Base-by-base conservation (phyloP, 2,329 filamentous ascomycete genomes). In the Westerdykella sp. region DNA sequence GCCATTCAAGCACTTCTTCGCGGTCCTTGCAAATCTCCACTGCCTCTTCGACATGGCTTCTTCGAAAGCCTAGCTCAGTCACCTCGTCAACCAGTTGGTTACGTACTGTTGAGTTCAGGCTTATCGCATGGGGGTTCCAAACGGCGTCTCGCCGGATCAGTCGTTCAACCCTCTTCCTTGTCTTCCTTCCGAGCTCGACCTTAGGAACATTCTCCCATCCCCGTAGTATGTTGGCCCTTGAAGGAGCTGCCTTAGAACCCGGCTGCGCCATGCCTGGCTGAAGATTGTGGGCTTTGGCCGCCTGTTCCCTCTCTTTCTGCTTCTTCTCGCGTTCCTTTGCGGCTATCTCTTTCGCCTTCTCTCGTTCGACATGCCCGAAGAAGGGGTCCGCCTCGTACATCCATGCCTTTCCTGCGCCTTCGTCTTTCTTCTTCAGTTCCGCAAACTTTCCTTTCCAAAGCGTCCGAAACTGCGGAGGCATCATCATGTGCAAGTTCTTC, bases 321-420 rank as follows among this genome's bases (percentile, higher is more conserved):
- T 60, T 69, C 48, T 93, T 86, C 49, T 79, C 81, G 44, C 82
- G 77, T 69, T 87, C 88, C 75, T 93, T 95, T 58, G 89, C 85
- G 37, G 83, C 79, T 2, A 80, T 74, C 2, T 78, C 81, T 50
- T 85, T 86, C 7, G 85, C 83, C 56, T 89, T 85, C 54, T 95
- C 85, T 41, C 86, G 77, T 66, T 94, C 87, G 53, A 83, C 78
- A 50, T 85, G 76, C 1, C 87, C 83, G 46, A 83, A 78, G 70
- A 98, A 98, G 0, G 93, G 93, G 59, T 98, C 93, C 10, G 89
- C 88, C 55, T 95, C 90, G 65, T 97, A 98, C 79, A 95, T 83
- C 85, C 90, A 96, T 0, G 73, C 84, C 50, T 80, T 80, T 6
- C 78, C 89, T 34, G 87, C 83, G 59, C 83, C 85, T 39, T 87